Base-by-base conservation (phyloP, 1,284 basidiomycete genomes). In the Cutaneotrichosporon cutaneum region DNA sequence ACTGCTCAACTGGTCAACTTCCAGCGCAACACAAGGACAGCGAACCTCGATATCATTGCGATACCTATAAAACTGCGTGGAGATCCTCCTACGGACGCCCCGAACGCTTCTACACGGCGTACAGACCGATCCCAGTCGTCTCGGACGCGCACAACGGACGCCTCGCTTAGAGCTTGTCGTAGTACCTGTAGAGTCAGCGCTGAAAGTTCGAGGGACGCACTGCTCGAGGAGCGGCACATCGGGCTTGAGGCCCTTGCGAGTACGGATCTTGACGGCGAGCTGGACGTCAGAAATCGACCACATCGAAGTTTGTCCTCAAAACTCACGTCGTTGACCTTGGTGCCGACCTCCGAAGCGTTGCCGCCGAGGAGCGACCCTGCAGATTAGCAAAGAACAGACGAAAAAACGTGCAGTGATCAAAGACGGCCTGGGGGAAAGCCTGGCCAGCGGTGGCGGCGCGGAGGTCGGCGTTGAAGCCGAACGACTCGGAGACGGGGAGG, bases 401-500 rank as follows among this genome's bases (percentile, higher is more conserved):
- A n/a, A n/a, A n/a, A n/a, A n/a, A n/a, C n/a, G n/a, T n/a, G n/a
- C n/a, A 94, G 80, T 93, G 91, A 80, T 96, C 93, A 79, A 98
- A 92, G 76, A 98, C 94, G 72, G 83, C 81, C 81, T 98, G 95
- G 64, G 94, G 94, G 93, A 98, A 98, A 70, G 95, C 96, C 84
- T 99, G 96, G 63, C 95, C 95, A 79, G 86, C 87, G 55, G 95
- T 99, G 65, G 90, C 88, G 77, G 88, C 87, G 75, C 96, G 90
- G 61, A 99, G 87, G 72, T 92, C 94, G 73, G 90, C 93, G 82
- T 95, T 98, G 89, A 99, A 99, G 73, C 96, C 95, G 84, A 99
- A 99, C 21, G 95, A 98, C 83, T 98, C 95, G 81, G 85, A 84
- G 82, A 98, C 94, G 56, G 61, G 61, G 58, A 65, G 63, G 63